A percentile compares a stretch with the other conserved stretches of the same genome.
phyloP scores from a whole-genome alignment of 495 filamentous ascomycete genomes.

The Neurospora tetrasperma region DNA sequence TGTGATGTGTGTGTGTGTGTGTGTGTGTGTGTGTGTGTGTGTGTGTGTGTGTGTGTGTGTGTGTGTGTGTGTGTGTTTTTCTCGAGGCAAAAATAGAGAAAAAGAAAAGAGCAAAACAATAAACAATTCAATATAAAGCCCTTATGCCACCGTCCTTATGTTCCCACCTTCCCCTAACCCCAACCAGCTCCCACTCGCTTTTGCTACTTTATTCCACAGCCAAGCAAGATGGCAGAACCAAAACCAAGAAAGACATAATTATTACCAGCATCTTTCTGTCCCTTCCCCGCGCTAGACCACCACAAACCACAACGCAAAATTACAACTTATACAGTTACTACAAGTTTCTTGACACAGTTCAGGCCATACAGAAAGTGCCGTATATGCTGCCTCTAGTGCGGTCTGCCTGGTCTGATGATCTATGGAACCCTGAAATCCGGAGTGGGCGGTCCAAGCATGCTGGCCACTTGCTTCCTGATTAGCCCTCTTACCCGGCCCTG shows the following conservation, averaged over 20 bases:
- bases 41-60: not conserved
- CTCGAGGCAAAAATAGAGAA: not conserved
- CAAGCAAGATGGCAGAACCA: not conserved
- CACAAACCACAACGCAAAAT: not conserved
- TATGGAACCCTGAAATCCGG: conserved; percentile 10
- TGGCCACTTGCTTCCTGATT: conserved; percentile 62
- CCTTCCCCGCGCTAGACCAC: not conserved
- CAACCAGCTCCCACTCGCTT: not conserved
- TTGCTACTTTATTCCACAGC: not conserved
- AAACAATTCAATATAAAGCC: not conserved
- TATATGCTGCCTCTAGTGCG: not conserved
- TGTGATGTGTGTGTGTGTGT: not conserved
- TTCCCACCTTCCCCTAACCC: not conserved
- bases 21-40: not conserved
- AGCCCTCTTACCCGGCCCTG: conserved; percentile 47
- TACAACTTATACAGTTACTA: not conserved
- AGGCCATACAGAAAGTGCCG: not conserved
- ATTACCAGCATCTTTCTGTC: not conserved
- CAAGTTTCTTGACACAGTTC: not conserved
- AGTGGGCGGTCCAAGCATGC: conserved; percentile 41
- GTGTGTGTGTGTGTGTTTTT: not conserved
- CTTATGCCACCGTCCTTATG: not conserved
- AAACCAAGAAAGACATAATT: not conserved
- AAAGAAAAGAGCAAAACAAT: not conserved
- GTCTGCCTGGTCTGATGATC: not conserved